A percentile compares a stretch with the other conserved stretches of the same genome.
These are phyloP conservation scores for Pezicula neosporulosa DNA, from an alignment of 2,329 filamentous ascomycete genomes.

Conservation along the genomic window DNA sequence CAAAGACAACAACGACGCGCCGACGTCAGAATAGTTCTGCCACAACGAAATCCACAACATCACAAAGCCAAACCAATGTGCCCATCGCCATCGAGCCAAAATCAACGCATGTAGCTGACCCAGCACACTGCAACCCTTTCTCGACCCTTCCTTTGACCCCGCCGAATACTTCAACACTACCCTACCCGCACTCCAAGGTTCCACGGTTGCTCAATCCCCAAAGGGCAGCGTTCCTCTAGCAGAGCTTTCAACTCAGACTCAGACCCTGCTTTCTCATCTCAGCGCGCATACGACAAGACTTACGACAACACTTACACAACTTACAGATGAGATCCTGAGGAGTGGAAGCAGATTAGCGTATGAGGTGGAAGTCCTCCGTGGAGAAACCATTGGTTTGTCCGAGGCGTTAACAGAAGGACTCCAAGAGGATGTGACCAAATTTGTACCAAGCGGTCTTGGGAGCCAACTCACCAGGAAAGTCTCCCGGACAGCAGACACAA, in stretches of 20 bases:
- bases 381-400: conserved; percentile 76
- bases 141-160: conserved; percentile 74
- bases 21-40: conserved; percentile 23
- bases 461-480: conserved; percentile 18
- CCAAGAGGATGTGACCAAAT: conserved; percentile 67
- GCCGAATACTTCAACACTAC: conserved; percentile 80
- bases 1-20: conserved; percentile 15
- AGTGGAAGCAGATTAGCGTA: conserved; percentile 87
- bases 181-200: conserved; percentile 61
- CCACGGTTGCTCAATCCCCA: conserved; percentile 17
- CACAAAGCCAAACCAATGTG: conserved; percentile 7
- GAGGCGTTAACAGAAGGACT: conserved; percentile 74
- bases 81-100: conserved; percentile 19
- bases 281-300: conserved; percentile 84
- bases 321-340: conserved; percentile 92
- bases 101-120: conserved; percentile 66
- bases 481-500: conserved; percentile 19
- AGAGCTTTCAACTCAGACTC: conserved; percentile 78
- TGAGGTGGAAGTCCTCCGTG: conserved; percentile 89
- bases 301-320: conserved; percentile 75
- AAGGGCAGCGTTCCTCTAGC: conserved; percentile 53
- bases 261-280: conserved; percentile 80
- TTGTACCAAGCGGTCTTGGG: conserved; percentile 53
- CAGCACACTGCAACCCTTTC: conserved; percentile 69
- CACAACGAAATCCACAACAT: not conserved